These are phyloP conservation scores for Chalciporus piperatus DNA, from an alignment of 768 basidiomycete genomes.

Conservation along the genomic window DNA sequence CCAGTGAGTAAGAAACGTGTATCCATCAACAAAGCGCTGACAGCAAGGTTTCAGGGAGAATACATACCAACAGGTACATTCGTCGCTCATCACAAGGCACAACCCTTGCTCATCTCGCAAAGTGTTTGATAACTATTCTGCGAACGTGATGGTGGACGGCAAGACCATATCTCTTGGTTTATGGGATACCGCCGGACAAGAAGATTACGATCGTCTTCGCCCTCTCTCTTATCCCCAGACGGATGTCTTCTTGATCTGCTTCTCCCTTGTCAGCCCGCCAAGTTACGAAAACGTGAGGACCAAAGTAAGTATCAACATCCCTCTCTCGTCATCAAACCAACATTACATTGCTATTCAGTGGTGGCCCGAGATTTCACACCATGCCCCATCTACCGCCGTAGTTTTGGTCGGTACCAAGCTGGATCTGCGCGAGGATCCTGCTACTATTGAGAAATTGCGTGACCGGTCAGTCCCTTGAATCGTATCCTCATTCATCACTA, in stretches of 20 bases:
- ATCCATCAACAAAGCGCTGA: constrained; percentile 18
- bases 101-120: constrained; percentile 10
- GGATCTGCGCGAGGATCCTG: constrained; percentile 93
- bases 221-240: constrained; percentile 99
- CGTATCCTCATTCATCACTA: constrained; percentile 1
- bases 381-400: constrained; percentile 90
- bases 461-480: constrained; percentile 61
- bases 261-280: constrained; percentile 96
- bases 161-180: constrained; percentile 97
- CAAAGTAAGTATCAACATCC: constrained; percentile 57
- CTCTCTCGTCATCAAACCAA: constrained; percentile 1
- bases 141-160: constrained; percentile 98
- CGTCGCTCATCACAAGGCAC: background rate
- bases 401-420: constrained; percentile 97
- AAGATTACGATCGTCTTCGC: constrained; percentile 97
- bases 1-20: constrained; percentile 55
- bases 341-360: constrained; percentile 50
- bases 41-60: constrained; percentile 63
- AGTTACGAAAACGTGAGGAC: constrained; percentile 99
- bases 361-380: constrained; percentile 97
- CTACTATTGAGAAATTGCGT: constrained; percentile 87
- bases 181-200: constrained; percentile 99
- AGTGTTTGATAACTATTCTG: constrained; percentile 99
- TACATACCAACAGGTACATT: constrained; percentile 88
- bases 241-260: constrained; percentile 99